Base-by-base conservation (phyloP, 441 rosid genomes). In the Biscutella laevigata region DNA sequence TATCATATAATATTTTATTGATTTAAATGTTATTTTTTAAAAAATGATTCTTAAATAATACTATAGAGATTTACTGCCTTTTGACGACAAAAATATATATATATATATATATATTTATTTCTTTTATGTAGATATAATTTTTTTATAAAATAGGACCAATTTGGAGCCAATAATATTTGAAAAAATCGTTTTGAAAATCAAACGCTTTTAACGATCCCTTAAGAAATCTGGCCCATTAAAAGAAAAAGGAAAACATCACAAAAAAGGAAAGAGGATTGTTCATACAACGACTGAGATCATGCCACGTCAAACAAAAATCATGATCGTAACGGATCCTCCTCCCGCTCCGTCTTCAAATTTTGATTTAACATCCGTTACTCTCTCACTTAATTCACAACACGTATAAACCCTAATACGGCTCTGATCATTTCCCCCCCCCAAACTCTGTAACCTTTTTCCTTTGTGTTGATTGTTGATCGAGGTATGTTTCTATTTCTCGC, bases 351-450 rank as follows among this genome's bases (percentile, higher is more conserved):
- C 25, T 53, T 58, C 59, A 42, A 58, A 71, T 59, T 73, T 61
- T 73, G 49, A 63, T 40, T 64, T 38, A 9, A 13, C 69, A 61
- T 66, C 73, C 71, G 76, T 68, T 67, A 62, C 74, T 7, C 13
- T 36, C 51, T 21, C 37, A 20, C n/a, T n/a, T n/a, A 47, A 59
- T 28, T 55, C 19, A 14, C 42, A 11, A 13, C 16, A 16, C 25
- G 40, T 64, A 61, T 41, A 44, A 64, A 43, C 70, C 70, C 70
- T 66, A 52, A 66, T 66, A 22, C 16, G 17, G 0, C 34, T 21
- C 10, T 20, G 57, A 63, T 59, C 53, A 47, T 20, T 34, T 45
- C 60, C 27, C 42, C 53, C 21, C 46, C 42, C n/a, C n/a, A n/a
- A 43, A 14, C 27, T 15, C 2, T 8, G 10, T n/a, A 34, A 7